Evolutionary conservation across 2,329 filamentous ascomycete genomes (phyloP), one percentile per base, ranked within the genome.

Genomic region (Colletotrichum magnum): DNA sequence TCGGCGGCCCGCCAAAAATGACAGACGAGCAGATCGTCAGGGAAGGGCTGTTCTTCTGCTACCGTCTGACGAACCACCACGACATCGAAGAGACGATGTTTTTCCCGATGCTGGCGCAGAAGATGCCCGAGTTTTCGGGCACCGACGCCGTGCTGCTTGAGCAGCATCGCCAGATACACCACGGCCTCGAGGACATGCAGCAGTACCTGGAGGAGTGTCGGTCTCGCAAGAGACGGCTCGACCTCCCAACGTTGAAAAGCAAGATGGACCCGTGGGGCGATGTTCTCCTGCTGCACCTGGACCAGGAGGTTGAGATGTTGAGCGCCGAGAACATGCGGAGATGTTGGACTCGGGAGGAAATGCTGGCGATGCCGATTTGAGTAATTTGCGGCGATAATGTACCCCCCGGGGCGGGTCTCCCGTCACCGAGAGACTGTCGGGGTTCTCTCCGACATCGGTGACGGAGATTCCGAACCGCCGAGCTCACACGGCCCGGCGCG

Each of bases 241-340:
- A 87, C 65, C 76, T 88, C 76, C 72, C 67, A 10, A 88, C 89
- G 75, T 77, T 97, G 78, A 92, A 90, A 82, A 82, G 79, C 39
- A 86, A 92, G 74, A 90, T 97, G 89, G 92, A 96, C 78, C 79
- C 79, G 3, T 97, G 95, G 88, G 93, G 93, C 10, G 84, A 85
- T 6, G 93, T 97, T 70, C 79, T 97, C 53, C 95, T 94, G 92
- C 83, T 83, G 75, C 94, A 97, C 85, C 82, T 97, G 71, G 93
- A 96, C 75, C 91, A 94, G 74, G 94, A 97, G 84, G 94, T 97
- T 5, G 83, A 85, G 78, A 88, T 92, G 72, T 79, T 97, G 45
- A 89, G 91, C 2, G 94, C 94, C 47, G 92, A 95, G 79, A 96
- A 95, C 78, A 97, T 97, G 94, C 86, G 93, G 73, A 89, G 85